A percentile compares a stretch with the other conserved stretches of the same genome.
These are phyloP conservation scores for Fusarium anthophilum DNA, from an alignment of 2,329 filamentous ascomycete genomes.

Conservation along the genomic window DNA sequence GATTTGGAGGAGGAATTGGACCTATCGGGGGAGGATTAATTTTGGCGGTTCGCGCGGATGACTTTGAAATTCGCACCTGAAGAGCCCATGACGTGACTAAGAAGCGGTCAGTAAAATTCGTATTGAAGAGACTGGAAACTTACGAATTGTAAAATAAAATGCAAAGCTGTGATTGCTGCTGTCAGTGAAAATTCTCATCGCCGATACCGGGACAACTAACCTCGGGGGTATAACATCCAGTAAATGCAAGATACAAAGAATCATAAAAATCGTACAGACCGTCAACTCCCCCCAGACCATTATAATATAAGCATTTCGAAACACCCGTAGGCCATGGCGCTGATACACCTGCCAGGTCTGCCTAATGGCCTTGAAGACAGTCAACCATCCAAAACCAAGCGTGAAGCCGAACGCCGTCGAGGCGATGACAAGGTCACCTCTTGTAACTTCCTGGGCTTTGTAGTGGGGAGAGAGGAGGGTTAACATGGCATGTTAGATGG, in stretches of 20 bases:
- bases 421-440: constrained; percentile 40
- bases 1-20: constrained; percentile 41
- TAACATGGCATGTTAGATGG: constrained; percentile 30
- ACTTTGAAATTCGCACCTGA: constrained; percentile 22
- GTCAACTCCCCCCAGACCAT: constrained; percentile 59
- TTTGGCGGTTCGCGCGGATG: background rate
- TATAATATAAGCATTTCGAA: constrained; percentile 54
- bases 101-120: background rate
- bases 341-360: constrained; percentile 49
- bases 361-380: constrained; percentile 49
- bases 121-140: background rate
- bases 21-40: constrained; percentile 5
- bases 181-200: background rate
- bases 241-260: constrained; percentile 47
- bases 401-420: constrained; percentile 52
- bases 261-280: constrained; percentile 53
- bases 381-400: constrained; percentile 53
- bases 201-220: constrained; percentile 3
- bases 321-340: constrained; percentile 44
- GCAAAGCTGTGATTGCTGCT: constrained; percentile 31
- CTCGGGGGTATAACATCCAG: constrained; percentile 38
- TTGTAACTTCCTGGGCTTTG: constrained; percentile 31
- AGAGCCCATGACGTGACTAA: constrained; percentile 42
- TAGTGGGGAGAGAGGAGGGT: constrained; percentile 39
- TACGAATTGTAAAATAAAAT: constrained; percentile 43